Evolutionary conservation across 495 filamentous ascomycete genomes (phyloP).

Genomic region (Penicillium manginii): DNA sequence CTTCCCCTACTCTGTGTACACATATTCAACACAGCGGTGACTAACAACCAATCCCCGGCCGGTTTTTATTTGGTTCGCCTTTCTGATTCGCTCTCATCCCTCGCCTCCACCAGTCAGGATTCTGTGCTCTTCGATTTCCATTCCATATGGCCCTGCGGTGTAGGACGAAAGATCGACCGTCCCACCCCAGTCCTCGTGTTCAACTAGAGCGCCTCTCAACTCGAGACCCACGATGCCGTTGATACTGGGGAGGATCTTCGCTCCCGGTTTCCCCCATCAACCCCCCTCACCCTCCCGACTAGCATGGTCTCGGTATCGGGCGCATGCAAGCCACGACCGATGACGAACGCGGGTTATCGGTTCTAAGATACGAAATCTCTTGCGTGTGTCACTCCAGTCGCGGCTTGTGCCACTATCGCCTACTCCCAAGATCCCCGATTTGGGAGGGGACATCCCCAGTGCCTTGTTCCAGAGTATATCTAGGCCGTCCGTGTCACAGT

Average conservation of each 20-base stretch:
- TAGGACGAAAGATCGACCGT: neutral
- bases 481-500: neutral
- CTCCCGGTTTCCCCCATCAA: neutral
- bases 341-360: constrained; percentile 2
- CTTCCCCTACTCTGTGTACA: no score
- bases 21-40: neutral
- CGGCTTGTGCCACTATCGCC: constrained; percentile 3
- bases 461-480: neutral
- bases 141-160: constrained; percentile 4
- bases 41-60: neutral
- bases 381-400: constrained; percentile 4
- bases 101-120: constrained; percentile 1
- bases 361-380: neutral
- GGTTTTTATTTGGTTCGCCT: neutral
- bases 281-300: neutral
- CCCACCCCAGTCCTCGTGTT: constrained; percentile 5
- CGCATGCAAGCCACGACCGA: constrained; percentile 3
- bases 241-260: constrained; percentile 3
- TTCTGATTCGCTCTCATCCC: neutral
- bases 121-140: constrained; percentile 2
- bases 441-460: neutral
- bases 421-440: neutral
- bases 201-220: neutral
- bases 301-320: constrained; percentile 2
- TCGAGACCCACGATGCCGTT: neutral